Evolutionary conservation across 1,284 basidiomycete genomes (phyloP), one percentile per base, ranked within the genome.

Genomic region (Malassezia brasiliensis): DNA sequence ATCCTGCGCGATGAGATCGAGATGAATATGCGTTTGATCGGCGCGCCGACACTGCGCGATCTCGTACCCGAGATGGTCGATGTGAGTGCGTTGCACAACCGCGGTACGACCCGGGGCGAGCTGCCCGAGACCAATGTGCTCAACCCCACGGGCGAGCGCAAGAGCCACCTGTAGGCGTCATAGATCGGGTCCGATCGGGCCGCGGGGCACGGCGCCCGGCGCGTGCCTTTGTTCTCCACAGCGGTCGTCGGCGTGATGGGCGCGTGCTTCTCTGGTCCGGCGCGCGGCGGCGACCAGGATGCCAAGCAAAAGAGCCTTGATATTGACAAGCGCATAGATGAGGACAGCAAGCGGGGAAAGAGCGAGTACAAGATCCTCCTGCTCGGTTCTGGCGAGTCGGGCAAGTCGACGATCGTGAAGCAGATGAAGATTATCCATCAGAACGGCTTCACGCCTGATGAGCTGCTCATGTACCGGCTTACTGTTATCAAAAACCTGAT

Each of bases 341-440:
- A 81, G 59, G 80, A 81, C 66, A 76, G 74, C 37, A 78, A 76
- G 60, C 78, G 79, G 76, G 87, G 88, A 67, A 86, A 85, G 76
- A 85, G 86, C 72, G 90, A 94, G 77, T 91, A 87, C 81, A 96
- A 96, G 80, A 90, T 96, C 64, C 77, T 96, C 22, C 79, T 96
- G 19, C 80, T 96, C 5, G 90, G 71, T 28, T 84, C 84, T n/a
- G 84, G 84, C 67, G 85, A 86, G 79, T 91, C 88, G 0, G 93
- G 91, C 32, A 96, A 96, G 78, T 87, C 84, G 5, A 96, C 91
- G 0, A 90, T 96, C 63, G 90, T 96, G 45, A 96, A 96, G 77
- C 93, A 96, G 77, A 96, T 96, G 91, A 96, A 94, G 81, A 96
- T 96, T 63, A 93, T 96, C 59, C 89, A 96, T 76, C 89, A 96